phyloP scores from a whole-genome alignment of 139 green algal species.

The Pseudopediastrum boryanum region DNA sequence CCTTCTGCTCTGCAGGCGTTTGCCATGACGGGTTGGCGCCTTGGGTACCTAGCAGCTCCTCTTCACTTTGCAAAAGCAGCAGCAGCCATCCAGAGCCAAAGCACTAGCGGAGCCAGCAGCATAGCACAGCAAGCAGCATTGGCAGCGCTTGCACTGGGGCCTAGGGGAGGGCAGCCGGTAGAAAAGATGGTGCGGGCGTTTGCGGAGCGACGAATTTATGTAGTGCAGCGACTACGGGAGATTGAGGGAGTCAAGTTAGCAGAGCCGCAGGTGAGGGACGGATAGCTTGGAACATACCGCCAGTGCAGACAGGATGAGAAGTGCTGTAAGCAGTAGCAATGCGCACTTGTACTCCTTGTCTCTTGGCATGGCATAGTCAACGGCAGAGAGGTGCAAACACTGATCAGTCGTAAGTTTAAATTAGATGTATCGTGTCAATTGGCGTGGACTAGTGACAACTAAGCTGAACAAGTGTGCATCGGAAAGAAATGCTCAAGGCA shows the following conservation, averaged over 20 bases:
- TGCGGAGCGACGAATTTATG: slow-evolving; percentile 76
- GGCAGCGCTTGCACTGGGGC: slow-evolving; percentile 86
- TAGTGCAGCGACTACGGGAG: slow-evolving; percentile 64
- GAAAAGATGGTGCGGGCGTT: slow-evolving; percentile 89
- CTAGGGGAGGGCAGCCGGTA: slow-evolving; percentile 73
- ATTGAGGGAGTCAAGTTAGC: slow-evolving; percentile 81
- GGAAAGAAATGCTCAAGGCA: too few species aligned
- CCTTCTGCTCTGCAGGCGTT: slow-evolving; percentile 58
- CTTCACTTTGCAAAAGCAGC: slow-evolving; percentile 78
- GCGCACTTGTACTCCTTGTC: background rate
- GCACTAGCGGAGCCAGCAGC: slow-evolving; percentile 79
- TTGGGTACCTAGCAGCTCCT: slow-evolving; percentile 97
- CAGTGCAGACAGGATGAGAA: background rate
- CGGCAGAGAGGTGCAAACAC: too few species aligned
- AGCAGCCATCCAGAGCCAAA: slow-evolving; percentile 90
- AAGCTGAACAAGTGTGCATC: too few species aligned
- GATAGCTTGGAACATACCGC: too few species aligned
- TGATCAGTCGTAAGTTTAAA: too few species aligned
- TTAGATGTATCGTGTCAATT: too few species aligned
- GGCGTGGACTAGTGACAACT: too few species aligned
- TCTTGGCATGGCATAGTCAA: too few species aligned
- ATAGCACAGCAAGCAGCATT: slow-evolving; percentile 87
- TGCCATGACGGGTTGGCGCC: slow-evolving; percentile 76
- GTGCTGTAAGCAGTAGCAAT: background rate
- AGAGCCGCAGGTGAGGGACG: slow-evolving; percentile 43